Evolutionary conservation across 345 rosid species (phyloP), one percentile per base, ranked within the genome.

Genomic region (Anastatica hierochuntica): DNA sequence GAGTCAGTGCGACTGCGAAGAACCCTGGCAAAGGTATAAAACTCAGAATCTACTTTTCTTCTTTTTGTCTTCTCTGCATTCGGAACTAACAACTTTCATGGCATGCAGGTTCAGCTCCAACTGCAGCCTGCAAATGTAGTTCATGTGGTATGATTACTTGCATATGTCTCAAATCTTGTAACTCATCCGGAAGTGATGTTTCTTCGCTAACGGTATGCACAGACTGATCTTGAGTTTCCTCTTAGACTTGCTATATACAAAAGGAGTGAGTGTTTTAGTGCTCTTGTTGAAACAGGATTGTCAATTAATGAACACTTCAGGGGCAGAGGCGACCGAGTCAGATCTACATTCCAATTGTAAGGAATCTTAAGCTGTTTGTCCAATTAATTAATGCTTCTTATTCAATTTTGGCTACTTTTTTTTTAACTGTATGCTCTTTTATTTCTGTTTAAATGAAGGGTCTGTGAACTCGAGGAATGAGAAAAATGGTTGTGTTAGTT

Each of bases 331-430:
- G 47, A 75, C 75, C 70, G 76, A 71, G 74, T 82, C 84, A 40
- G 84, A 82, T 72, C 77, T 67, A 21, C 80, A 76, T 60, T 79
- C 82, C 40, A 86, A 78, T 73, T 95, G 95, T 89, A 72, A 81
- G 89, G 43, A 43, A 60, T 15, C 56, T 14, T 13, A 4, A 56
- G 51, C 36, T 12, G 1, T 12, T 10, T 23, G 29, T 55, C n/a
- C n/a, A n/a, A n/a, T n/a, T n/a, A n/a, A n/a, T n/a, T n/a, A n/a
- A n/a, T 66, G 13, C 41, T 4, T 14, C 16, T 20, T 40, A 39
- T 30, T 29, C 34, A 11, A 11, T 30, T 14, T 29, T 29, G 19
- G 16, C 48, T 27, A 39, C n/a, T 17, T 49, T 16, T 42, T 2
- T 31, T 39, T 41, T 5, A 23, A 20, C 17, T 41, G 7, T 38